Percentiles rank a stretch among this genome's conserved stretches.
These are phyloP conservation scores for Cladosporium sp. DNA, from an alignment of 2,329 filamentous ascomycete genomes.

Conservation along the genomic window DNA sequence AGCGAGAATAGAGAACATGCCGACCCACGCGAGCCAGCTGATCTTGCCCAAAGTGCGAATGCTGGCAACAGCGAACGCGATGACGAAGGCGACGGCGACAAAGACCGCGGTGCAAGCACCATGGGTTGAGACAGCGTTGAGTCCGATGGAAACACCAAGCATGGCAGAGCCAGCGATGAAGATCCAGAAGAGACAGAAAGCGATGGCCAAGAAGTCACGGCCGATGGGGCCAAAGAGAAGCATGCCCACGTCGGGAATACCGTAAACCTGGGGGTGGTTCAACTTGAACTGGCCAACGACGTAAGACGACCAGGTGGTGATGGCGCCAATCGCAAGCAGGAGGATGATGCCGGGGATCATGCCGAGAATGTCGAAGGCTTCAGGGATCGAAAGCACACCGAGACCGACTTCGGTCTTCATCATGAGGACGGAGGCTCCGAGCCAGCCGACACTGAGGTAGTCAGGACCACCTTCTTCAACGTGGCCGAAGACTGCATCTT, in stretches of 20 bases:
- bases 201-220: slow-evolving; percentile 53
- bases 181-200: slow-evolving; percentile 59
- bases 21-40: slow-evolving; percentile 62
- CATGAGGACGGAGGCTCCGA: slow-evolving; percentile 47
- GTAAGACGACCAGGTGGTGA: slow-evolving; percentile 53
- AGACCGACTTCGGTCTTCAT: slow-evolving; percentile 50
- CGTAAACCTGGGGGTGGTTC: slow-evolving; percentile 56
- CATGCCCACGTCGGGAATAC: slow-evolving; percentile 59
- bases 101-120: slow-evolving; percentile 60
- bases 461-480: slow-evolving; percentile 24
- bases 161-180: slow-evolving; percentile 61
- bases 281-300: slow-evolving; percentile 56
- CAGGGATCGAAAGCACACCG: slow-evolving; percentile 52
- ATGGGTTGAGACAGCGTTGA: slow-evolving; percentile 62
- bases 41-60: slow-evolving; percentile 38
- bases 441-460: slow-evolving; percentile 41
- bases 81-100: slow-evolving; percentile 12
- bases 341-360: slow-evolving; percentile 52
- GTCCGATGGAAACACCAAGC: slow-evolving; percentile 58
- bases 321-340: slow-evolving; percentile 42
- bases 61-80: slow-evolving; percentile 5
- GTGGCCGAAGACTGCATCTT: slow-evolving; percentile 26
- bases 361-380: slow-evolving; percentile 48
- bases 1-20: slow-evolving; percentile 59
- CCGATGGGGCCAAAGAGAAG: slow-evolving; percentile 53